Evolutionary conservation across 352 stramenopile species (phyloP).

Genomic region (Globisporangium cederbergense): DNA sequence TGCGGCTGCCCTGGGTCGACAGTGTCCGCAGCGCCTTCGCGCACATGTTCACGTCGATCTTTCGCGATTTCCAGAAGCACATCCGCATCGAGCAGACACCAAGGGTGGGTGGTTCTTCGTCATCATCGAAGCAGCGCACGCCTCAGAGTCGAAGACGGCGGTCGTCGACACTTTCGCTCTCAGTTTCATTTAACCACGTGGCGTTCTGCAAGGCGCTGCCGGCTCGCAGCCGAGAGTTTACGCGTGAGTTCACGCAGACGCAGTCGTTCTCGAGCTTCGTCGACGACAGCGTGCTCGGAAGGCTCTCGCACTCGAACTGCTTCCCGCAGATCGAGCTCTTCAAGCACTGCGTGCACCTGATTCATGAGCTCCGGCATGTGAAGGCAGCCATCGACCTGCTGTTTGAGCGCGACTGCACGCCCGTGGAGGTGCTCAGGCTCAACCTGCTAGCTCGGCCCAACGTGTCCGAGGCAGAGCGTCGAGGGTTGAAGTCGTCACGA

Average conservation of each 20-base stretch:
- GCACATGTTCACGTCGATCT: slow-evolving; percentile 60
- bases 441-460: slow-evolving; percentile 19
- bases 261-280: slow-evolving; percentile 63
- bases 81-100: slow-evolving; percentile 38
- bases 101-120: neutral
- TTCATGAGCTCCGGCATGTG: slow-evolving; percentile 34
- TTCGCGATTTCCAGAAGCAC: slow-evolving; percentile 49
- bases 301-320: slow-evolving; percentile 25
- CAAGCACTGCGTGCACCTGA: slow-evolving; percentile 57
- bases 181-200: slow-evolving; percentile 48
- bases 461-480: neutral
- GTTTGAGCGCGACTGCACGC: slow-evolving; percentile 48
- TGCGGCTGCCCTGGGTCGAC: slow-evolving; percentile 58
- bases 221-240: slow-evolving; percentile 24
- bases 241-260: slow-evolving; percentile 54
- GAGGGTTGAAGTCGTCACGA: neutral
- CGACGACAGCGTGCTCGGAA: slow-evolving; percentile 54
- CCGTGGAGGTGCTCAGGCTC: slow-evolving; percentile 33
- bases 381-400: slow-evolving; percentile 40
- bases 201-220: slow-evolving; percentile 34
- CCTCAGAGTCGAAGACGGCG: slow-evolving; percentile 21
- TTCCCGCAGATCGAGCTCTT: slow-evolving; percentile 53
- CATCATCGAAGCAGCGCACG: neutral
- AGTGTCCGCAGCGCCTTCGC: slow-evolving; percentile 54
- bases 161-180: slow-evolving; percentile 46